phyloP scores from a whole-genome alignment of 768 basidiomycete genomes.

The Tricholoma hemisulphureum region DNA sequence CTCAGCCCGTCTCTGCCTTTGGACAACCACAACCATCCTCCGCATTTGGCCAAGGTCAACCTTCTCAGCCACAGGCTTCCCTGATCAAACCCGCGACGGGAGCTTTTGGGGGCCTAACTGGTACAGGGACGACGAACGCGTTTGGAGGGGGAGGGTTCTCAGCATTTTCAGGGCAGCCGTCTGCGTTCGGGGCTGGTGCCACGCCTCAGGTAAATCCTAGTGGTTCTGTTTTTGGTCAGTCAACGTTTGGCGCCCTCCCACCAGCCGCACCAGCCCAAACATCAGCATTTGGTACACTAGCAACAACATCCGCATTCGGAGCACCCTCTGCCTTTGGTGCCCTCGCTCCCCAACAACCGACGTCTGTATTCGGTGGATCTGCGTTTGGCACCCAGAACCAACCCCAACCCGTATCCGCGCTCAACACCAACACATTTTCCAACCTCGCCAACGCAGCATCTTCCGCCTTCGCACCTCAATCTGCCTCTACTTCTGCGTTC shows the following conservation, averaged over 20 bases:
- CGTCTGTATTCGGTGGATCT: slow-evolving; percentile 20
- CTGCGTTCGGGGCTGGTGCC: slow-evolving; percentile 40
- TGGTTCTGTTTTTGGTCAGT: slow-evolving; percentile 30
- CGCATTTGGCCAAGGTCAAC: slow-evolving; percentile 35
- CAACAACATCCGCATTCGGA: slow-evolving; percentile 8
- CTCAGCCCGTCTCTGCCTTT: slow-evolving; percentile 24
- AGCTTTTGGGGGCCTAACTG: slow-evolving; percentile 44
- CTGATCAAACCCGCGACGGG: slow-evolving; percentile 52
- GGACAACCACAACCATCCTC: slow-evolving; percentile 29
- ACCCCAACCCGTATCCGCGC: slow-evolving; percentile 14
- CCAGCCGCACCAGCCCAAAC: slow-evolving; percentile 15
- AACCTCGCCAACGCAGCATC: slow-evolving; percentile 1
- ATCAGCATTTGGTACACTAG: slow-evolving; percentile 25
- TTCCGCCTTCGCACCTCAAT: slow-evolving; percentile 11
- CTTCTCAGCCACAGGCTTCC: slow-evolving; percentile 25
- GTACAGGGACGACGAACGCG: slow-evolving; percentile 28
- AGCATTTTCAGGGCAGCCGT: slow-evolving; percentile 48
- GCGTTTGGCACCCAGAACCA: slow-evolving; percentile 19
- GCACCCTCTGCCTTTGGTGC: slow-evolving; percentile 18
- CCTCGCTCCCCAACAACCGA: slow-evolving; percentile 5
- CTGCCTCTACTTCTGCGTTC: slow-evolving; percentile 4
- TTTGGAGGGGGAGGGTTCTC: slow-evolving; percentile 46
- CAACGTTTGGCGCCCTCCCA: slow-evolving; percentile 26
- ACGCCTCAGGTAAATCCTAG: slow-evolving; percentile 25
- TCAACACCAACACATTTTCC: slow-evolving; percentile 11